Conservation (phyloP, 305 asterid genomes). For the Withania somnifera region DNA sequence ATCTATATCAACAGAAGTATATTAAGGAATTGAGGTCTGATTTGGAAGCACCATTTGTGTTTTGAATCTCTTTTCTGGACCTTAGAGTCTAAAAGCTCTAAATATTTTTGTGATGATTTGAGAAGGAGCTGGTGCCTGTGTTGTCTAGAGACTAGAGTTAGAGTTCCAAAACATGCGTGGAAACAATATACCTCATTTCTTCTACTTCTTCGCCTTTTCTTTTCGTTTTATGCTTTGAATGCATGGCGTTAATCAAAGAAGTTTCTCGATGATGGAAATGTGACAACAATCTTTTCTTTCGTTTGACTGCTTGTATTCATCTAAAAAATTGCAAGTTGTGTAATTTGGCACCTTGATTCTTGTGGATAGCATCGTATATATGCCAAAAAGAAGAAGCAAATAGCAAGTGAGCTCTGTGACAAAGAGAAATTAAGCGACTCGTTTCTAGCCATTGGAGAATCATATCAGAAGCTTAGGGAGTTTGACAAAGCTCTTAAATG, state of each 20-base stretch:
- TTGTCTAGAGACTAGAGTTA: not conserved
- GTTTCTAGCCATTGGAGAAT: slow-evolving; percentile 69
- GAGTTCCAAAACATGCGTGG: not conserved
- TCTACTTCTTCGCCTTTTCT: not conserved
- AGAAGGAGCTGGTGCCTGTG: not conserved
- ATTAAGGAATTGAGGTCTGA: not conserved
- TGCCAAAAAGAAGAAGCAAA: slow-evolving; percentile 65
- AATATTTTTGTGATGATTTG: not conserved
- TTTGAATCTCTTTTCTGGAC: not conserved
- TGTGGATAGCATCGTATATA: slow-evolving; percentile 50
- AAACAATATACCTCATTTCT: not conserved
- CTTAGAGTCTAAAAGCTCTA: not conserved
- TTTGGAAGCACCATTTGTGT: not conserved
- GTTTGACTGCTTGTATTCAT: not conserved
- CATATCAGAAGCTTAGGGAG: slow-evolving; percentile 63
- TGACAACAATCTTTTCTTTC: not conserved
- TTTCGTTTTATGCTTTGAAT: not conserved
- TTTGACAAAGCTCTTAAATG: slow-evolving; percentile 67
- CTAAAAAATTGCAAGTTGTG: slow-evolving; percentile 8
- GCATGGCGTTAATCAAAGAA: not conserved
- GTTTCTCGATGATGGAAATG: not conserved
- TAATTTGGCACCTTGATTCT: slow-evolving; percentile 12
- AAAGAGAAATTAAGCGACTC: slow-evolving; percentile 83
- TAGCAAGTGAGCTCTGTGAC: slow-evolving; percentile 69
- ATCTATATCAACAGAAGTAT: not conserved